Evolutionary conservation across 164 flowering plant genomes (phyloP), one percentile per base, ranked within the genome.

Genomic region (Annona cherimola): DNA sequence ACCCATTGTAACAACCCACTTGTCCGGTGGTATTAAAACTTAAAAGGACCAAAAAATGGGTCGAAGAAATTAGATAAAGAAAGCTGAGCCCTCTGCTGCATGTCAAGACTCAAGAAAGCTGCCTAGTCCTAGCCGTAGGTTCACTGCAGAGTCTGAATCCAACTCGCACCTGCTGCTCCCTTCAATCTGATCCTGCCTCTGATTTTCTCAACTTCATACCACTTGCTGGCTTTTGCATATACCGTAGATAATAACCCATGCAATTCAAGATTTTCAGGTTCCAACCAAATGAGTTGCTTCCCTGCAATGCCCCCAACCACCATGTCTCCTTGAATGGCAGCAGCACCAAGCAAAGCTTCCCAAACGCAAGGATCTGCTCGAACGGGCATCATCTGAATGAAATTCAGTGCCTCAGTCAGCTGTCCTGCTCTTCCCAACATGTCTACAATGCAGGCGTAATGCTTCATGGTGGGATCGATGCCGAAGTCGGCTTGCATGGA

Each of bases 361-460:
- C 77, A 75, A 14, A 70, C 60, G 14, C 64, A 62, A 18, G 54
- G 45, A 65, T 75, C 68, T 3, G 73, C 65, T 69, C 40, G 73
- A 55, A 75, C 2, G 3, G 73, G 77, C 73, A 75, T 75, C 12
- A 54, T 66, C 18, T 35, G 57, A 16, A 75, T 75, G 60, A 75
- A 75, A 40, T 65, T 69, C 69, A 75, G 45, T 9, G 77, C 73
- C 44, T 75, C 66, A 12, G 1, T 41, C 18, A 75, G 54, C 9
- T 42, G 69, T 61, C 77, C 77, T 63, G 69, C 77, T 65, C 77
- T 75, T 63, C 73, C 77, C 4, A 75, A 68, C 77, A 75, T 69
- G 40, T 75, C 77, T 4, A 75, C 77, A 72, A 75, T 69, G 60
- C 72, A 74, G 5, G 54, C 67, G 62, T 74, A 68, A 41, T 74